Evolutionary conservation across 305 asterid genomes (phyloP).

Genomic region (Fraxinus baroniana): DNA sequence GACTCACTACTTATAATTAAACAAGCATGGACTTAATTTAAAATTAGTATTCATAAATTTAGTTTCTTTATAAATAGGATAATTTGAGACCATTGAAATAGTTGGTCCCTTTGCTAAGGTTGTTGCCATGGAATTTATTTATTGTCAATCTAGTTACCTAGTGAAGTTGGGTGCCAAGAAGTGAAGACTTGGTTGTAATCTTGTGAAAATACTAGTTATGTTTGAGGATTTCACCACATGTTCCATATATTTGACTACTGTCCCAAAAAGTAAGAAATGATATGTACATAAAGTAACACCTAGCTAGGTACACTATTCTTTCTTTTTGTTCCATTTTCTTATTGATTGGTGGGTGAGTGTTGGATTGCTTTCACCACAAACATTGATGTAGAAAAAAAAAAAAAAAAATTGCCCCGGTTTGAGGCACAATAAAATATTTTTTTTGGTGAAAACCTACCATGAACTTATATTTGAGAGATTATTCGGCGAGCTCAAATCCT

Average conservation of each 20-base stretch:
- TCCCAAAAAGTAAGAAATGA: background rate
- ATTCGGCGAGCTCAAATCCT: background rate
- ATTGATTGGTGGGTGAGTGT: background rate
- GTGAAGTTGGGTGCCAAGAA: background rate
- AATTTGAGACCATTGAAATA: background rate
- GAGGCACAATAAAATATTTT: too few relatives aligned
- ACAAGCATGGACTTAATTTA: background rate
- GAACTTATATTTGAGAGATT: background rate
- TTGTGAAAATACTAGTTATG: background rate
- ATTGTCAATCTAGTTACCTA: background rate
- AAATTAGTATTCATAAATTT: background rate
- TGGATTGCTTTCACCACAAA: background rate
- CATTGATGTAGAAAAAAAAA: background rate
- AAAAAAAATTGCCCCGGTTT: too few relatives aligned
- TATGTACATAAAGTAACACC: background rate
- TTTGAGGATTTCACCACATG: conserved; percentile 6
- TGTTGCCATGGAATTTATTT: background rate
- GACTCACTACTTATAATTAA: background rate
- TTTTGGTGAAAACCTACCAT: background rate
- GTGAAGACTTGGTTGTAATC: background rate
- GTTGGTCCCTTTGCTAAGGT: background rate
- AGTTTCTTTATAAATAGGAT: background rate
- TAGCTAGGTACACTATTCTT: background rate
- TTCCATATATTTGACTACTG: conserved; percentile 8
- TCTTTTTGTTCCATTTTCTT: background rate